phyloP scores from a whole-genome alignment of 176 grass and related monocot genomes.

The Cenchrus americanus region DNA sequence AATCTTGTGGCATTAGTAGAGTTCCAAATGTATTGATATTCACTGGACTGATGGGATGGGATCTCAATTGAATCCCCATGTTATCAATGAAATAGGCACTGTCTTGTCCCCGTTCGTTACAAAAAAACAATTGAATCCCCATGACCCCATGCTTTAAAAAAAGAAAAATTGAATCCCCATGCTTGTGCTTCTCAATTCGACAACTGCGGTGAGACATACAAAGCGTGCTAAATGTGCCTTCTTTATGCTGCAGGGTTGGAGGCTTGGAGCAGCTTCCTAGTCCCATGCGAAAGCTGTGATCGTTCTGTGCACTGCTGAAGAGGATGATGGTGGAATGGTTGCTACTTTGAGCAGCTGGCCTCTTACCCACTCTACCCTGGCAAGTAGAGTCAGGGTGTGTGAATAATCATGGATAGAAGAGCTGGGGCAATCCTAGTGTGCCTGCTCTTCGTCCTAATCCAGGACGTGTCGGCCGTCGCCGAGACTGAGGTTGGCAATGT shows the following conservation, averaged over 20 bases:
- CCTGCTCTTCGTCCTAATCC: constrained; percentile 48
- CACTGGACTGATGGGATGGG: background rate
- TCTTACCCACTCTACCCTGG: constrained; percentile 22
- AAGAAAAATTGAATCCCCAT: background rate
- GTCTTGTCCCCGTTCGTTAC: too few relatives aligned
- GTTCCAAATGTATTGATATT: background rate
- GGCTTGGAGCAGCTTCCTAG: constrained; percentile 18
- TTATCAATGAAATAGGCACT: too few relatives aligned
- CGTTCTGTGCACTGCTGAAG: constrained; percentile 5
- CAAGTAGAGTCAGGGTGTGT: background rate
- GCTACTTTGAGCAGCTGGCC: constrained; percentile 5
- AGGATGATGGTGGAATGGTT: background rate
- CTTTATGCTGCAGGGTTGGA: constrained; percentile 22
- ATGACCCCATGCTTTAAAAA: background rate
- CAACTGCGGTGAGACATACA: background rate
- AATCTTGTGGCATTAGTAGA: too few relatives aligned
- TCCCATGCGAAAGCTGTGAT: constrained; percentile 29
- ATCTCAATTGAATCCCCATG: background rate
- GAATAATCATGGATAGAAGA: constrained; percentile 62
- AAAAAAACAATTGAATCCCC: background rate
- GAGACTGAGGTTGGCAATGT: constrained; percentile 58
- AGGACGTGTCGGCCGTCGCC: constrained; percentile 36
- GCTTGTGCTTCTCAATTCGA: background rate
- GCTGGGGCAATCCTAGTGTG: constrained; percentile 36
- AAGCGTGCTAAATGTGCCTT: constrained; percentile 34